Base-by-base conservation (phyloP, 108 stramenopile genomes). In the Cyclotella sp. region DNA sequence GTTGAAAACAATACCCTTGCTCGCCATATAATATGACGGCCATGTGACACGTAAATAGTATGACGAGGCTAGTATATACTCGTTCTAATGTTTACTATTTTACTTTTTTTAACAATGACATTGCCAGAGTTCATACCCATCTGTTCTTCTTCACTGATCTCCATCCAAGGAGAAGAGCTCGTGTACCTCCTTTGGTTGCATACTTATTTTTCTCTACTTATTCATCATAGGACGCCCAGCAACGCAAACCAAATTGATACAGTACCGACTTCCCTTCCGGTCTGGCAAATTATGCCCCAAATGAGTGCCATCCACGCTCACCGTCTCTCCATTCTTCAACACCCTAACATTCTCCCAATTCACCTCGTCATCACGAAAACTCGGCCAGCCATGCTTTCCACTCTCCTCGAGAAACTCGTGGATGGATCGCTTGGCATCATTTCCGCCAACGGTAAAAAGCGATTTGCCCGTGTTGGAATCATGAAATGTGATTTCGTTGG, bases 331-430 rank as follows among this genome's bases (percentile, higher is more conserved):
- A 72, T 88, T 79, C 18, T 86, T 76, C 39, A 97, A 75, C 8
- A 90, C 79, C 26, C 97, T 85, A n/a, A 96, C 95, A 81, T 90
- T 58, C 10, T 97, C 90, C 95, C 95, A 96, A 63, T 89, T 83
- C 47, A 90, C 91, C 72, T 92, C 93, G 3, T 72, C 73, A 68
- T 92, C 95, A 24, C 95, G 80, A 72, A 96, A 96, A 59, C 75
- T 78, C 15, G 95, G 95, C 96, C 96, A 97, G 39, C 96, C 96
- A 70, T 97, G 96, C 22, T 42, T 51, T 12, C 40, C 60, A 60
- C 84, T 86, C 66, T 97, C 93, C 21, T 43, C 11, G 41, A 93
- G 24, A 65, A 92, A 97, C 13, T 91, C 86, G 12, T 88, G 82
- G 79, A 90, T 88, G 13, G 86, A 76, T 26, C 96, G 78, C 15